These are phyloP conservation scores for Penicillium tannophilum DNA, from an alignment of 495 filamentous ascomycete species.

Conservation along the genomic window DNA sequence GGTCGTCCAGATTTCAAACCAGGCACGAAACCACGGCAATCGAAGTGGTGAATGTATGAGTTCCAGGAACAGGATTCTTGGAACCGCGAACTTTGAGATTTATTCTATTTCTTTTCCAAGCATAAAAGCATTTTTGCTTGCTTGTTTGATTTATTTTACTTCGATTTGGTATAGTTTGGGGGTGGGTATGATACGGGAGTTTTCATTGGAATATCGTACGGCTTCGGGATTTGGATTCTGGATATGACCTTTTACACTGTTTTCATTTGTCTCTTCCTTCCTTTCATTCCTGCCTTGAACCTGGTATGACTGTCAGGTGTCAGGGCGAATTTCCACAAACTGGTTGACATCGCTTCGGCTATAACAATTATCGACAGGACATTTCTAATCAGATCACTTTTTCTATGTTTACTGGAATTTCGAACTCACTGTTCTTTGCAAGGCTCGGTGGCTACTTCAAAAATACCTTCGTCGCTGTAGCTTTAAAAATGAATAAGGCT, in stretches of 20 bases:
- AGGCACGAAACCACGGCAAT: not conserved
- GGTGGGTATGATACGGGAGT: conserved; percentile 1
- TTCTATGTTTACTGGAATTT: not conserved
- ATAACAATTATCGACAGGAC: conserved; percentile 19
- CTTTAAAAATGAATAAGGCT: not conserved
- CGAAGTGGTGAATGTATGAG: conserved; percentile 12
- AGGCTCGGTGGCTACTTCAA: not conserved
- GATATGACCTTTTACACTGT: not conserved
- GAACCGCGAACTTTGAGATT: not conserved
- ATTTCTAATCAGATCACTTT: conserved; percentile 1
- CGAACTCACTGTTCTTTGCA: not conserved
- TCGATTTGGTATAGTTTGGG: not conserved
- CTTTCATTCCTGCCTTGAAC: not conserved
- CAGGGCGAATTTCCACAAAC: conserved; percentile 10
- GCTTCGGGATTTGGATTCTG: not conserved
- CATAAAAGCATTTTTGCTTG: not conserved
- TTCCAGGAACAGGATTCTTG: not conserved
- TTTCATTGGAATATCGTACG: conserved; percentile 7
- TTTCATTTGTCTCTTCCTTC: not conserved
- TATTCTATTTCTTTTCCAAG: not conserved
- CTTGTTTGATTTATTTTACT: conserved; percentile 4
- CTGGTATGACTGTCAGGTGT: not conserved
- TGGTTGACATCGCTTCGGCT: conserved; percentile 13
- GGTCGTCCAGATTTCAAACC: conserved; percentile 4
- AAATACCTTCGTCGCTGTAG: not conserved